Base-by-base conservation (phyloP, 345 rosid genomes). In the Stellera chamaejasme region DNA sequence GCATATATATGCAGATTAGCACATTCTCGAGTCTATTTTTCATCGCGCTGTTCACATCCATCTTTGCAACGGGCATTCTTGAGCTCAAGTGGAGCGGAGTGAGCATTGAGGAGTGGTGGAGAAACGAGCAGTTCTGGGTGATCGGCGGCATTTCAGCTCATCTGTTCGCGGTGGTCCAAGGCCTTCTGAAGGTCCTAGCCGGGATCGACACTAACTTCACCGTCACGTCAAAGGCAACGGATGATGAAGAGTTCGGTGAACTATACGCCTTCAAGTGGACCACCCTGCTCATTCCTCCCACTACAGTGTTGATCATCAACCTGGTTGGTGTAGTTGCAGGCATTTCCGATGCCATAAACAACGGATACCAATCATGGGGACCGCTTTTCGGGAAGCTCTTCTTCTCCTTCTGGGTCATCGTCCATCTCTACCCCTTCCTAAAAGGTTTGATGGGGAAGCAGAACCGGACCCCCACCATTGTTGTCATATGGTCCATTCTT, bases 51-150 rank as follows among this genome's bases (percentile, higher is more conserved):
- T 91, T 91, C 69, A 60, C 75, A 41, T 85, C 95, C 32, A 88
- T 88, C 78, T 81, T 82, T 23, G 67, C 82, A 1, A 88, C 96
- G 27, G 89, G 92, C 56, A 82, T 91, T 67, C 85, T 91, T 59
- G 96, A 91, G 75, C 50, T 88, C 58, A 79, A 92, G 60, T 88
- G 96, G 96, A 91, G 98, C 13, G 98, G 98, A 61, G 95, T 91
- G 49, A 82, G 96, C 77, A 88, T 91, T 2, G 96, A 88, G 57
- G 95, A 91, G 67, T 90, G 94, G 96, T 90, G 97, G 94, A 84
- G 97, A 71, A 90, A 90, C 25, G 91, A 87, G 74, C 97, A 91
- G 64, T 91, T 88, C 66, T 88, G 95, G 90, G 96, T 92, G 54
- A 92, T 85, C 44, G 98, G 96, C 43, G 96, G 96, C 32, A 75